Evolutionary conservation across 495 filamentous ascomycete genomes (phyloP).

Genomic region (Venustampulla echinocandica): DNA sequence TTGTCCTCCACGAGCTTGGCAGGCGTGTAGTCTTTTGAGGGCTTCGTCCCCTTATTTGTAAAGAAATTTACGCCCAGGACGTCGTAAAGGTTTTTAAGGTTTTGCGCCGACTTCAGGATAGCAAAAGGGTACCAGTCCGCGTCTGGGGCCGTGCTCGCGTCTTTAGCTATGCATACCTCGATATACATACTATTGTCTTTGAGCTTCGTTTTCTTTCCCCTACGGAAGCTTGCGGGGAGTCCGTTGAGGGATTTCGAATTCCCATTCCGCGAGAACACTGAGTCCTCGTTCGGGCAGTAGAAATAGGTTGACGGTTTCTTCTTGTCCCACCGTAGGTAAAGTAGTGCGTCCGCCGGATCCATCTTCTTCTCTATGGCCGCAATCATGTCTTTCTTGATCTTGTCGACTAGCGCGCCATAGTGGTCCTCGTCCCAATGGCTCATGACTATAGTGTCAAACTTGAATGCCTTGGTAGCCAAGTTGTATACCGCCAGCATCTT

Average conservation of each 20-base stretch:
- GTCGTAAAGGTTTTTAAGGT: background rate
- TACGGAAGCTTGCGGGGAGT: background rate
- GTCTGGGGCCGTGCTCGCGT: background rate
- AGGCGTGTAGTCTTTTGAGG: background rate
- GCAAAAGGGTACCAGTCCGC: too few relatives aligned
- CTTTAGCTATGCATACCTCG: background rate
- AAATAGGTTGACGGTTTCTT: background rate
- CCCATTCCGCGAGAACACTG: background rate
- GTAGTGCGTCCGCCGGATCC: background rate
- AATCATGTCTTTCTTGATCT: slow-evolving; percentile 1
- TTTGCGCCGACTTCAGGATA: background rate
- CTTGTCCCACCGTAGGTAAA: background rate
- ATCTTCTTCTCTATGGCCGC: too few relatives aligned
- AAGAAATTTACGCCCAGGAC: background rate
- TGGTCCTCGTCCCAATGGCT: slow-evolving; percentile 24
- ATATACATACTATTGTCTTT: too few relatives aligned
- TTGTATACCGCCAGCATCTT: too few relatives aligned
- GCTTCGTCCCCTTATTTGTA: background rate
- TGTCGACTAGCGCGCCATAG: slow-evolving; percentile 5
- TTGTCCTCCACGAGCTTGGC: background rate
- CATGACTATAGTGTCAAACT: slow-evolving; percentile 17
- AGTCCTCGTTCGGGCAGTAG: background rate
- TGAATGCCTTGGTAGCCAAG: too few relatives aligned
- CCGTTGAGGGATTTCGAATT: background rate
- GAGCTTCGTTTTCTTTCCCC: background rate